A percentile compares a stretch with the other conserved stretches of the same genome.
Evolutionary conservation across 805 yeast species (phyloP).

Genomic region (Hemisphaericaspora nanyangensis): DNA sequence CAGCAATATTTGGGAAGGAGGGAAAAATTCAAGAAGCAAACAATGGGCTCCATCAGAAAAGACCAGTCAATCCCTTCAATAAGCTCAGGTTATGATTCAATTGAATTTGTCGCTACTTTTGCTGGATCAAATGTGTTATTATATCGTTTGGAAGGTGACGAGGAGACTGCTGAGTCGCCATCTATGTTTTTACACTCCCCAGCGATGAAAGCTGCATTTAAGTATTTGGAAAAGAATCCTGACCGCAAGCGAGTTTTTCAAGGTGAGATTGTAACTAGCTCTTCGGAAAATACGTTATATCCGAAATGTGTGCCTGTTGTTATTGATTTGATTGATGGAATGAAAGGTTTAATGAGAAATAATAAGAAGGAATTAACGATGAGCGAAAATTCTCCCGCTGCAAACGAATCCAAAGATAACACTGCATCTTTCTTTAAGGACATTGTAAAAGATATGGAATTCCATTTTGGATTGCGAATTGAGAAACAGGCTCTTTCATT

Average conservation of each 20-base stretch:
- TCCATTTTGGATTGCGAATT: slow-evolving; percentile 59
- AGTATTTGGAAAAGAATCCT: slow-evolving; percentile 40
- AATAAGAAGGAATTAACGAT: neutral
- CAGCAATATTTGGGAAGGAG: slow-evolving; percentile 30
- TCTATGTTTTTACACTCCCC: slow-evolving; percentile 72
- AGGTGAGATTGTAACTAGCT: slow-evolving; percentile 55
- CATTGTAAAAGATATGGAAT: slow-evolving; percentile 52
- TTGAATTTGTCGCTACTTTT: slow-evolving; percentile 53
- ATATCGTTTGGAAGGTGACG: slow-evolving; percentile 40
- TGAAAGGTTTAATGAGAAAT: slow-evolving; percentile 45
- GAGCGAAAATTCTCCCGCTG: neutral
- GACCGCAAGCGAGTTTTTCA: slow-evolving; percentile 42
- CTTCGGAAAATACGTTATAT: slow-evolving; percentile 67
- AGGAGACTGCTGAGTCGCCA: slow-evolving; percentile 34
- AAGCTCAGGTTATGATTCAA: slow-evolving; percentile 25
- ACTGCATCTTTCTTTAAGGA: slow-evolving; percentile 7
- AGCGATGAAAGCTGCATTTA: slow-evolving; percentile 55
- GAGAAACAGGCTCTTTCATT: slow-evolving; percentile 72
- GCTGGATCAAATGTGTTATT: slow-evolving; percentile 65
- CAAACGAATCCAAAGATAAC: slow-evolving; percentile 26
- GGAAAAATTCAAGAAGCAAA: slow-evolving; percentile 5
- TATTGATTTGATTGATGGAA: slow-evolving; percentile 50
- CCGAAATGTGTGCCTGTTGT: slow-evolving; percentile 80
- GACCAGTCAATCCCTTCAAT: slow-evolving; percentile 1
- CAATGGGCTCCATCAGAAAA: slow-evolving; percentile 1